phyloP scores from a whole-genome alignment of 208 protist species.

The Kentomonas sorsogonicus region DNA sequence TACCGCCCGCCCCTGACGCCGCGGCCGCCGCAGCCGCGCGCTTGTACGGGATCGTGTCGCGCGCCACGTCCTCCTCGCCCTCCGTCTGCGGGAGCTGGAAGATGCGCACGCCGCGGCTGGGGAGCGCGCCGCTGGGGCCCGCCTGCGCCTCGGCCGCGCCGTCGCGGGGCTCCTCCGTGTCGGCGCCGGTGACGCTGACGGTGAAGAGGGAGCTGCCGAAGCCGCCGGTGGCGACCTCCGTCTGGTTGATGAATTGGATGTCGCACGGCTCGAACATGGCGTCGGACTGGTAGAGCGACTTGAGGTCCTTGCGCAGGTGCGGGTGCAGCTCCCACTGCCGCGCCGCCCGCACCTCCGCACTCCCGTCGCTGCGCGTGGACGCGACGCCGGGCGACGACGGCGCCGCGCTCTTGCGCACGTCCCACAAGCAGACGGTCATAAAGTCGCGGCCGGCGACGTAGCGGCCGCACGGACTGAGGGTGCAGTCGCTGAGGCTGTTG shows the following conservation, averaged over 20 bases:
- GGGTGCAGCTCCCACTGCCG: constrained; percentile 75
- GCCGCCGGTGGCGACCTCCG: constrained; percentile 66
- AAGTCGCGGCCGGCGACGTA: constrained; percentile 80
- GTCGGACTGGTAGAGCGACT: constrained; percentile 63
- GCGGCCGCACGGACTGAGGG: constrained; percentile 76
- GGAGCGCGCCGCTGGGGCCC: constrained; percentile 8
- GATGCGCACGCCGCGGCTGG: constrained; percentile 20
- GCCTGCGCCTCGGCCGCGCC: no score
- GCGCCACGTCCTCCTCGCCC: constrained; percentile 23
- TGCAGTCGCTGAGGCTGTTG: constrained; percentile 71
- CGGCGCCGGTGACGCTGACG: constrained; percentile 31
- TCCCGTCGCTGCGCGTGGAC: neutral
- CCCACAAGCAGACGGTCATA: constrained; percentile 77
- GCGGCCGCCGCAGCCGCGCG: neutral
- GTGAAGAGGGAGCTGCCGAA: constrained; percentile 66
- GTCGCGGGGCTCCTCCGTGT: no score
- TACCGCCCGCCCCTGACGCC: neutral
- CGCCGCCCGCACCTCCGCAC: constrained; percentile 20
- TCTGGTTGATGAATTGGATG: constrained; percentile 61
- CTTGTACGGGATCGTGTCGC: constrained; percentile 13
- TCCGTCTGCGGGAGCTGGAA: constrained; percentile 50
- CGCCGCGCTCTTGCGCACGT: constrained; percentile 55
- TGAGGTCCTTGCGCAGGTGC: constrained; percentile 48
- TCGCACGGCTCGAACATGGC: constrained; percentile 62
- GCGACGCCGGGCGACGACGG: constrained; percentile 20